Conservation (phyloP, 257 asterid genomes). For the Solanum boliviense region DNA sequence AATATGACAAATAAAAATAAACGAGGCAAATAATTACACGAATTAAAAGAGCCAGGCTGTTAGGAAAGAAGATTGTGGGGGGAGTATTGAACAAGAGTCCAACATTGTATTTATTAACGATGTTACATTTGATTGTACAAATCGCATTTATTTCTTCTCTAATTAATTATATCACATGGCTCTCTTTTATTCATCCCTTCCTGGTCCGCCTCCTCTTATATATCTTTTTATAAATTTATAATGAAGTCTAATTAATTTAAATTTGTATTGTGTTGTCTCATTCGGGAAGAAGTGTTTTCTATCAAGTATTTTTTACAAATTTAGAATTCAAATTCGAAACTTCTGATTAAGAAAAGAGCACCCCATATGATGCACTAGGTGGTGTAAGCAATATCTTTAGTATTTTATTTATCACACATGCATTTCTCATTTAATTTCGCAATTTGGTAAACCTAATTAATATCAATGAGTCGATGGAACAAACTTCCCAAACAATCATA, state of each 20-base stretch:
- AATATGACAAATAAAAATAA: too few species aligned
- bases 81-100: not conserved
- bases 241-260: too few species aligned
- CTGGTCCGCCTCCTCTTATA: not conserved
- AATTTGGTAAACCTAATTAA: not conserved
- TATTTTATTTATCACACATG: not conserved
- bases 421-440: not conserved
- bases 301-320: too few species aligned
- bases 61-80: not conserved
- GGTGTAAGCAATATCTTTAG: not conserved
- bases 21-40: not conserved
- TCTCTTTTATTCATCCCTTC: not conserved
- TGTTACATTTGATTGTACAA: conserved; percentile 2
- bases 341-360: too few species aligned
- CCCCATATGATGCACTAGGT: too few species aligned
- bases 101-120: not conserved
- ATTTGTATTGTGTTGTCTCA: too few species aligned
- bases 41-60: conserved; percentile 17
- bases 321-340: too few species aligned
- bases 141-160: not conserved
- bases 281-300: too few species aligned
- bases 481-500: not conserved
- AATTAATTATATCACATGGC: not conserved
- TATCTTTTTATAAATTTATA: not conserved
- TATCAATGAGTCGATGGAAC: not conserved